phyloP scores from a whole-genome alignment of 73 alveolate species.

The Blepharisma japonicum region DNA sequence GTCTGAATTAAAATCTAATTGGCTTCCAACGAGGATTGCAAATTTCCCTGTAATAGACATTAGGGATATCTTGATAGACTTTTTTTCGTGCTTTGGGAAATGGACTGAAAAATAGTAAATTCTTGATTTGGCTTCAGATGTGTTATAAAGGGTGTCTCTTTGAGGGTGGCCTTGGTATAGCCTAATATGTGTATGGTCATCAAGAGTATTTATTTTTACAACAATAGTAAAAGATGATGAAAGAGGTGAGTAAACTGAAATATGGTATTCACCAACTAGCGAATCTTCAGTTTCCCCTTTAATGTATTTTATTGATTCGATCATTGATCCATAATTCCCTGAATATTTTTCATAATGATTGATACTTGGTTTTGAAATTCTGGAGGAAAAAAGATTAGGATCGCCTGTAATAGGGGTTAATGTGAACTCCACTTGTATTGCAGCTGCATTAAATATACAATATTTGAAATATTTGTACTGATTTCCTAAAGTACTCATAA shows the following conservation, averaged over 20 bases:
- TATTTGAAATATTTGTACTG: not conserved
- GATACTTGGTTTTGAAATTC: not conserved
- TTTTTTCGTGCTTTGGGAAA: not conserved
- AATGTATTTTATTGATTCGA: no score
- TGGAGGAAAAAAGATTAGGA: not conserved
- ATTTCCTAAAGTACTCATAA: not conserved
- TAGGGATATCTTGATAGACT: not conserved
- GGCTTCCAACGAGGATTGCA: not conserved
- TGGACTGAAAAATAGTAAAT: slow-evolving; percentile 14
- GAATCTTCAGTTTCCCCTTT: no score
- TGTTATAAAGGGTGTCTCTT: not conserved
- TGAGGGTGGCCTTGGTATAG: slow-evolving; percentile 30
- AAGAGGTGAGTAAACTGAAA: not conserved
- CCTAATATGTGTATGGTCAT: not conserved
- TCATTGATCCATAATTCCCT: no score
- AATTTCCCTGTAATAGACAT: slow-evolving; percentile 16
- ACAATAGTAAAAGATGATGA: not conserved
- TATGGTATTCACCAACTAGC: not conserved
- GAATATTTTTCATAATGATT: no score
- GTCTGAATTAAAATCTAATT: no score
- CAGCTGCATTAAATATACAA: not conserved
- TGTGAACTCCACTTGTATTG: not conserved
- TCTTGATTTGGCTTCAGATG: not conserved
- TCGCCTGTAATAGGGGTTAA: slow-evolving; percentile 28
- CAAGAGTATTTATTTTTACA: not conserved